Conservation (phyloP, 78 protist species). For the Dictyostelium citrinum region DNA sequence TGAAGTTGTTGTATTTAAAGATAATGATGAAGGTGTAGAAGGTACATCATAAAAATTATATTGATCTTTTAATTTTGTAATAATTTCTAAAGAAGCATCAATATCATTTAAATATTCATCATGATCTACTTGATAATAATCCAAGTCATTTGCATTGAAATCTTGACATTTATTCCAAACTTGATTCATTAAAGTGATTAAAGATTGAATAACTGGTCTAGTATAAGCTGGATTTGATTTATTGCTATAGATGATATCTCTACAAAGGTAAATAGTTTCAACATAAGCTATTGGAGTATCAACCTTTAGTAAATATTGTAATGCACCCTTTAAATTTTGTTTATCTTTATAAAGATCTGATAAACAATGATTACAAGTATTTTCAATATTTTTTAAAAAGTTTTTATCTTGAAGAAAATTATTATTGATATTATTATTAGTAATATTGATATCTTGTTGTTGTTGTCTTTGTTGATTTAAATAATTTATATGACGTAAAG, state of each 20-base stretch:
- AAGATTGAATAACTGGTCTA: not conserved
- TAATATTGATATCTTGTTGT: not conserved
- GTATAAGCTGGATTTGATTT: not conserved
- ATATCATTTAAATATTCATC: not conserved
- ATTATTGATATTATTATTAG: not conserved
- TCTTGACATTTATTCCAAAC: slow-evolving; percentile 44
- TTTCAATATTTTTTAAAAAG: slow-evolving; percentile 1
- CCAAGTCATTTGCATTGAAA: slow-evolving; percentile 26
- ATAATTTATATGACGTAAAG: not conserved
- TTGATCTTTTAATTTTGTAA: not conserved
- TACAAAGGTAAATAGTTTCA: not conserved
- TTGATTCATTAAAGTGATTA: not conserved
- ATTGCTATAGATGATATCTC: slow-evolving; percentile 10
- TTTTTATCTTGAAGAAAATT: not conserved
- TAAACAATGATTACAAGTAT: not conserved
- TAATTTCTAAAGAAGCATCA: not conserved
- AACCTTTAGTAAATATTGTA: slow-evolving; percentile 16
- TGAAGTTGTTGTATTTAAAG: not conserved
- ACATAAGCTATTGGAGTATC: slow-evolving; percentile 22
- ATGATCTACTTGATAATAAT: not conserved
- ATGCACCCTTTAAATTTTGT: not conserved
- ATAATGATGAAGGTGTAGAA: not conserved
- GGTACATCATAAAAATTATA: not conserved
- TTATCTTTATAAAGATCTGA: not conserved
- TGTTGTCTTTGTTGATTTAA: not conserved